These are phyloP conservation scores for Russula dissimulans DNA, from an alignment of 768 basidiomycete genomes.

Conservation along the genomic window DNA sequence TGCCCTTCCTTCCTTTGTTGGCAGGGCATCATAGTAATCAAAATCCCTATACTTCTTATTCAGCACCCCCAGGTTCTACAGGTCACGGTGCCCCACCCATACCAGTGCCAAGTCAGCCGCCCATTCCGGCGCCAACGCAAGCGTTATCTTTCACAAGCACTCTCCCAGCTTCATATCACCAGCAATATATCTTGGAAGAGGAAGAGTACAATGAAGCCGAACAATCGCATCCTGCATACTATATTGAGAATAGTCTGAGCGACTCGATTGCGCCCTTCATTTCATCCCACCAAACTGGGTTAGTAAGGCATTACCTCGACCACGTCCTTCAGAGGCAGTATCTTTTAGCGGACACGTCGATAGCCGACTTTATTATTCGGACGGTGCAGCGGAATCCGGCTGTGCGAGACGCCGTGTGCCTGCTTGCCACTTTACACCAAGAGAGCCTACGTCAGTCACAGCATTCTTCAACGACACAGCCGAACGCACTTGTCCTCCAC, in stretches of 20 bases:
- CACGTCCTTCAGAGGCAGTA: slow-evolving; percentile 63
- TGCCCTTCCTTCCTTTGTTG: slow-evolving; percentile 38
- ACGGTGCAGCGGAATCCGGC: slow-evolving; percentile 37
- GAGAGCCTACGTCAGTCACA: slow-evolving; percentile 23
- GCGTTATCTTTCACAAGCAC: slow-evolving; percentile 8
- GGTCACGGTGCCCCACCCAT: not conserved
- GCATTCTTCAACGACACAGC: not conserved
- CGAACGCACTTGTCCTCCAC: not conserved
- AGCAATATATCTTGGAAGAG: slow-evolving; percentile 17
- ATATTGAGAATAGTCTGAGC: slow-evolving; percentile 19
- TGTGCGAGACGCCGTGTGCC: slow-evolving; percentile 49
- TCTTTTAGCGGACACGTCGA: slow-evolving; percentile 47
- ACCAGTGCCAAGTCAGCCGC: not conserved
- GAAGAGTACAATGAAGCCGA: slow-evolving; percentile 17
- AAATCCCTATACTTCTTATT: slow-evolving; percentile 20
- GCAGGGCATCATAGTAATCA: slow-evolving; percentile 33
- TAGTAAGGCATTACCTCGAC: slow-evolving; percentile 43
- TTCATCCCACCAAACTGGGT: slow-evolving; percentile 21
- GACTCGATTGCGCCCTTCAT: slow-evolving; percentile 20
- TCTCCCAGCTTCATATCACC: slow-evolving; percentile 16
- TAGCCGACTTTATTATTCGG: slow-evolving; percentile 39
- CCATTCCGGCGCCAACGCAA: not conserved
- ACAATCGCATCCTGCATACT: slow-evolving; percentile 8
- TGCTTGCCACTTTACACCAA: slow-evolving; percentile 54
- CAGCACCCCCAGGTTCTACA: slow-evolving; percentile 6